phyloP scores from a whole-genome alignment of 2,329 filamentous ascomycete species.

The Sclerotiophoma versabilis region DNA sequence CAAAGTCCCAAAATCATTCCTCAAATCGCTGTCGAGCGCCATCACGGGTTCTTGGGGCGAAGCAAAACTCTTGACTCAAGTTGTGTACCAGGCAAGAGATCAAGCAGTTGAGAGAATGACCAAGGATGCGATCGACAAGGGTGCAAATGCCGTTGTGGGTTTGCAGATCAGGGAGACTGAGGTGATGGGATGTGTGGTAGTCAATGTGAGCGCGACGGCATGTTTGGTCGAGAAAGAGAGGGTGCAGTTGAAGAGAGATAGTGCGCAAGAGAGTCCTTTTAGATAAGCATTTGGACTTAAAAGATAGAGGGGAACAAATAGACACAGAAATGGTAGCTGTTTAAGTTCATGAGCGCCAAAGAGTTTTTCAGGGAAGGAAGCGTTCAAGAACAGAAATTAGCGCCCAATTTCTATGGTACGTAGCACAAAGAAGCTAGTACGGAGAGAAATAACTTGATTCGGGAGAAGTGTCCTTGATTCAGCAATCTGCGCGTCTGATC shows the following conservation, averaged over 20 bases:
- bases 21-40: conserved; percentile 35
- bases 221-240: conserved; percentile 39
- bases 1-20: conserved; percentile 45
- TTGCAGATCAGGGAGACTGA: conserved; percentile 43
- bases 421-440: neutral
- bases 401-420: neutral
- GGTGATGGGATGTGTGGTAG: conserved; percentile 43
- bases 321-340: no score
- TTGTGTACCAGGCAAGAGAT: conserved; percentile 43
- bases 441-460: neutral
- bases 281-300: neutral
- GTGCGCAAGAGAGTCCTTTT: conserved; percentile 31
- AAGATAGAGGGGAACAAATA: no score
- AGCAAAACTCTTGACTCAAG: conserved; percentile 40
- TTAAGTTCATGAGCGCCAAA: no score
- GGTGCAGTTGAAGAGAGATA: conserved; percentile 26
- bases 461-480: neutral
- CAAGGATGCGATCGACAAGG: conserved; percentile 40
- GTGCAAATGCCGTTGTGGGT: conserved; percentile 44
- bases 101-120: conserved; percentile 46
- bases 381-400: no score
- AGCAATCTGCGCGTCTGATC: neutral
- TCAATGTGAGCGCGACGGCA: conserved; percentile 44
- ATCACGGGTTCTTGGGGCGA: conserved; percentile 37
- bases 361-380: no score